Conservation (phyloP, 108 stramenopile species). For the Cyclotella cryptica region DNA sequence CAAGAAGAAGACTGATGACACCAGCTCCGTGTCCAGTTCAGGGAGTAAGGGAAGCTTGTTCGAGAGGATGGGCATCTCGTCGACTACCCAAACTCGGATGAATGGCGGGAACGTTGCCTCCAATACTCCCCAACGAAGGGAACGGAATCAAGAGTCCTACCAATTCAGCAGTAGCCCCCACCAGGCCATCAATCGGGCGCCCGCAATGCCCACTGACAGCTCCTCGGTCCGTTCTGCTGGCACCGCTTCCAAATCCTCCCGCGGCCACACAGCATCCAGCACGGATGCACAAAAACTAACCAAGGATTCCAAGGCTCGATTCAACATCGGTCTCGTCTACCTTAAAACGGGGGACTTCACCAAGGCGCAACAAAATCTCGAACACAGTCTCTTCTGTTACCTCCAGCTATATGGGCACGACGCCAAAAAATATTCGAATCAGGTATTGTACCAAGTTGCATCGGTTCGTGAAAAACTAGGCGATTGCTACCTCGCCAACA, state of each 20-base stretch:
- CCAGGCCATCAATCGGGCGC: background rate
- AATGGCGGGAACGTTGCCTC: no score
- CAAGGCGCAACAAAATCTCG: conserved; percentile 54
- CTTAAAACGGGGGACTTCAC: conserved; percentile 47
- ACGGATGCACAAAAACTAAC: conserved; percentile 22
- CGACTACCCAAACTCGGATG: no score
- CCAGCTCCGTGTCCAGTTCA: no score
- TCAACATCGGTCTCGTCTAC: conserved; percentile 52
- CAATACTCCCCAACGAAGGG: no score
- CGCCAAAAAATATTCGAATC: conserved; percentile 29
- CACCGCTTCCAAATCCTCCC: background rate
- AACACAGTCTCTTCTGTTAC: conserved; percentile 44
- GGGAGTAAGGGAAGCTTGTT: no score
- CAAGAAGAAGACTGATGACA: conserved; percentile 6
- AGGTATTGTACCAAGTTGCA: conserved; percentile 32
- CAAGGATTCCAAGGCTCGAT: conserved; percentile 48
- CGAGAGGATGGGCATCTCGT: no score
- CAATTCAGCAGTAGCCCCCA: no score
- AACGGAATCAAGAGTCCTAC: no score
- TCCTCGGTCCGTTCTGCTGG: background rate
- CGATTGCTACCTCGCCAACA: conserved; percentile 41
- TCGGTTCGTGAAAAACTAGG: conserved; percentile 45
- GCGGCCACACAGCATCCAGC: no score
- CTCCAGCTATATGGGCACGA: conserved; percentile 44
- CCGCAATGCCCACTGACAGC: background rate